phyloP scores from a whole-genome alignment of 192 early-diverging fungal genomes.

The Coemansia sp. region DNA sequence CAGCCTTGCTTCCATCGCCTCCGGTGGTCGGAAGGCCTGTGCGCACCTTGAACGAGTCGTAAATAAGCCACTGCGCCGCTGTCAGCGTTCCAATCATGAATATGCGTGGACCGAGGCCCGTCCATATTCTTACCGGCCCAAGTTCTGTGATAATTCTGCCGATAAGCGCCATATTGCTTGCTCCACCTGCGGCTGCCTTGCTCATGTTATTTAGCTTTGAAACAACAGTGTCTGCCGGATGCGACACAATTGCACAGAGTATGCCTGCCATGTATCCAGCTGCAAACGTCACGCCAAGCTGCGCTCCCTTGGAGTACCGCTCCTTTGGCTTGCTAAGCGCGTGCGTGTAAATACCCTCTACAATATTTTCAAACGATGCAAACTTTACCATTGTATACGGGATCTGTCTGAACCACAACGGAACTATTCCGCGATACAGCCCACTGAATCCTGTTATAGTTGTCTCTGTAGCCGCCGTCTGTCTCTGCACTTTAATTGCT shows the following conservation, averaged over 20 bases:
- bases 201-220: slow-evolving; percentile 56
- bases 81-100: slow-evolving; percentile 87
- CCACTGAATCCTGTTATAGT: slow-evolving; percentile 60
- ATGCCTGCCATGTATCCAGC: slow-evolving; percentile 82
- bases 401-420: slow-evolving; percentile 72
- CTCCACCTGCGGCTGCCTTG: slow-evolving; percentile 22
- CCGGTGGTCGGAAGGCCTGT: slow-evolving; percentile 61
- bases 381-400: slow-evolving; percentile 83
- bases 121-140: slow-evolving; percentile 63
- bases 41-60: slow-evolving; percentile 70
- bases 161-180: slow-evolving; percentile 15
- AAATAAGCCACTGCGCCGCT: slow-evolving; percentile 74
- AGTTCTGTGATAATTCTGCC: slow-evolving; percentile 47
- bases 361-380: slow-evolving; percentile 72
- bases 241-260: slow-evolving; percentile 78
- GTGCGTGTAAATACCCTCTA: slow-evolving; percentile 58
- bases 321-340: slow-evolving; percentile 56
- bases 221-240: slow-evolving; percentile 79
- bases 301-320: slow-evolving; percentile 61
- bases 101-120: slow-evolving; percentile 76
- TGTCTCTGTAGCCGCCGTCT: slow-evolving; percentile 62
- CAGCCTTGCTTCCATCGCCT: background rate
- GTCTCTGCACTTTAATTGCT: slow-evolving; percentile 76
- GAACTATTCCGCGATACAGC: slow-evolving; percentile 63
- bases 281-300: slow-evolving; percentile 70